phyloP scores from a whole-genome alignment of 129 eudicot genomes.

The Lonicera japonica region DNA sequence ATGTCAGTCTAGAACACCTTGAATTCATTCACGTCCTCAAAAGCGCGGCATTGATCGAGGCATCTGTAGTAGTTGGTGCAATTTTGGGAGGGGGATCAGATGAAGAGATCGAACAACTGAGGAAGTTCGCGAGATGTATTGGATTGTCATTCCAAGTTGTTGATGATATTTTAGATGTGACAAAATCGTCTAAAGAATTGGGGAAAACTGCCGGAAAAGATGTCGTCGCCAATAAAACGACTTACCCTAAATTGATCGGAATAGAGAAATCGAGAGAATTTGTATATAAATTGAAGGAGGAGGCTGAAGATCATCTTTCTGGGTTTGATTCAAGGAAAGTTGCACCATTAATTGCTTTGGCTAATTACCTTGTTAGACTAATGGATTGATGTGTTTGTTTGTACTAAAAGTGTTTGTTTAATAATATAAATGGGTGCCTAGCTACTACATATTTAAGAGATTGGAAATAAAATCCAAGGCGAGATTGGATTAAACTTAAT shows the following conservation, averaged over 20 bases:
- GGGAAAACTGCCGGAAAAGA: conserved; percentile 59
- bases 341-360: conserved; percentile 51
- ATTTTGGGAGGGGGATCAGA: conserved; percentile 51
- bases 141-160: conserved; percentile 59
- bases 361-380: conserved; percentile 25
- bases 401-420: background rate
- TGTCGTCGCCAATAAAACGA: conserved; percentile 36
- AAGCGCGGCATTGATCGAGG: conserved; percentile 55
- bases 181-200: conserved; percentile 39
- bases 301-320: conserved; percentile 43
- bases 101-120: conserved; percentile 35
- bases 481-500: too few relatives aligned
- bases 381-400: background rate
- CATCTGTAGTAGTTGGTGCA: conserved; percentile 50
- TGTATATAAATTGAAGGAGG: conserved; percentile 46
- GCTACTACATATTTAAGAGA: too few relatives aligned
- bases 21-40: conserved; percentile 56
- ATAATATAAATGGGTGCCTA: too few relatives aligned
- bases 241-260: conserved; percentile 59
- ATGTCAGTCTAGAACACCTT: conserved; percentile 31
- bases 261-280: conserved; percentile 49
- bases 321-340: conserved; percentile 49
- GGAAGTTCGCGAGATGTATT: conserved; percentile 46
- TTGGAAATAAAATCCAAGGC: too few relatives aligned
- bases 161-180: conserved; percentile 53